Evolutionary conservation across 805 yeast species (phyloP), one percentile per base, ranked within the genome.

Genomic region (Metschnikowia henanensis): DNA sequence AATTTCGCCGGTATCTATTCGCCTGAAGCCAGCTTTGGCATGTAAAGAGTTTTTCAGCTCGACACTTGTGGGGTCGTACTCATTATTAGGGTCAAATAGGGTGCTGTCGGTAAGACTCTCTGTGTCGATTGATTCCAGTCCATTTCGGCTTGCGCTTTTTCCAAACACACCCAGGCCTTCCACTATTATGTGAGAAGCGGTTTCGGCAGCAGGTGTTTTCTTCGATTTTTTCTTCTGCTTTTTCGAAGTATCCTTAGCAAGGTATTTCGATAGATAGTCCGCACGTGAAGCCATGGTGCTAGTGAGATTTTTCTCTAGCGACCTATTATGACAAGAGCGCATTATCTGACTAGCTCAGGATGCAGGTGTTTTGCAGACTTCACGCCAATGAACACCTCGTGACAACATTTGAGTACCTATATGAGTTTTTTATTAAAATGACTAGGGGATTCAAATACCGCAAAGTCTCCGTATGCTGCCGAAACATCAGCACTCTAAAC

Each of bases 211-310:
- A 22, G 39, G 12, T 15, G 25, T 37, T 15, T 39, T 36, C 19
- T 42, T 43, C n/a, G 42, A 34, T 17, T 43, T 46, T 50, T 51
- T 55, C 34, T 53, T 50, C 43, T 44, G 44, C 42, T 55, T 58
- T 30, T 55, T 54, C 23, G 41, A 39, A 17, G 45, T 48, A 10
- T 34, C 49, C 5, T 51, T 51, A 5, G 55, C 45, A 8, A 61
- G 52, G 47, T 67, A 66, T 39, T 62, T 65, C 16, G 66, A 47
- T 16, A 66, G 57, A 45, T 66, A 66, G 30, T 64, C 69, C 3
- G 67, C 66, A 37, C 67, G 47, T 20, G 66, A 55, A 32, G 48
- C 34, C 55, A 50, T 43, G 26, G n/a, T n/a, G n/a, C n/a, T n/a
- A n/a, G n/a, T n/a, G n/a, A n/a, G 26, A 23, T 13, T 23, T 23